Base-by-base conservation (phyloP, 176 grass and related monocot genomes). In the Luzula sylvatica region DNA sequence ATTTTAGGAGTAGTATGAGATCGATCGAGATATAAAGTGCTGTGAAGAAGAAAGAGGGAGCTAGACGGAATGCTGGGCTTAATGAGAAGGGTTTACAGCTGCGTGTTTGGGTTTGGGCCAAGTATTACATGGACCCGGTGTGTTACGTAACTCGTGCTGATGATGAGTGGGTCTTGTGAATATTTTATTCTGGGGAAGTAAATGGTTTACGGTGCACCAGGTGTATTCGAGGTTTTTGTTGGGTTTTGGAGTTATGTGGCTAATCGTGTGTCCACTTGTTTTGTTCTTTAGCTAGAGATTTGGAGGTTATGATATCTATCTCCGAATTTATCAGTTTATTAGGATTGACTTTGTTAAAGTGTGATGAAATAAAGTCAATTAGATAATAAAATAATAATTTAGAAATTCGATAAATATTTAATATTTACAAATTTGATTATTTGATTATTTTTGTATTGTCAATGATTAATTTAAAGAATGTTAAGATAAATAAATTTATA, bases 241-340 rank as follows among this genome's bases (percentile, higher is more conserved):
- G 20, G 15, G 41, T 64, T 64, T 64, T 64, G 60, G 60, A 64
- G 26, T 50, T 47, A 26, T 64, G 60, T 45, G 60, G 20, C 25
- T 2, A 11, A 0, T 14, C 38, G 41, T 64, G 60, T 50, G 26
- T 13, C 60, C 60, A 64, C 60, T 64, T 64, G 60, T 64, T 19
- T 35, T 64, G 47, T 64, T 64, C 60, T 64, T 19, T 35, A 47
- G 47, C 47, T 64, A 39, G 29, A 64, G 29, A 29, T 64, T 15
- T 45, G 43, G 42, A 30, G 8, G 42, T 20, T 47, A 47, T 46
- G 43, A 50, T 64, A 29, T 11, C 23, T 24, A 41, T 47, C 58
- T 28, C 58, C 58, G 8, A 61, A 9, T 9, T 35, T 35, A 35
- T 7, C 30, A 35, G 30, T 25, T 53, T 20, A 18, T 0, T 52